These are phyloP conservation scores for Tolypocladium capitatum DNA, from an alignment of 2,329 filamentous ascomycete species.

Conservation along the genomic window DNA sequence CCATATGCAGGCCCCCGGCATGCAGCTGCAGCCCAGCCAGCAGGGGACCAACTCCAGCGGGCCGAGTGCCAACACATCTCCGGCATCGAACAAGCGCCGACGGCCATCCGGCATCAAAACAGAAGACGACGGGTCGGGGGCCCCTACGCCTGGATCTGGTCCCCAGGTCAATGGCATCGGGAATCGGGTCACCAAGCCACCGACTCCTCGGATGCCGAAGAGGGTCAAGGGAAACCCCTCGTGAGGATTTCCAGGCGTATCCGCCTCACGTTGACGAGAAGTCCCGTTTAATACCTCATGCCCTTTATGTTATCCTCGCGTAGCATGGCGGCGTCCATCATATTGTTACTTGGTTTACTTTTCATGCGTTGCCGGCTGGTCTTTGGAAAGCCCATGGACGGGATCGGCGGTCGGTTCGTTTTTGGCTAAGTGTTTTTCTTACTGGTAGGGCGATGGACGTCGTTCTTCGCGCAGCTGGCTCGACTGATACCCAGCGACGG, in stretches of 20 bases:
- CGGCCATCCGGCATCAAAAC: slow-evolving; percentile 43
- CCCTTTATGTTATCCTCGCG: slow-evolving; percentile 16
- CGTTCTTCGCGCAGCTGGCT: slow-evolving; percentile 1
- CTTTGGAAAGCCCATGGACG: slow-evolving; percentile 5
- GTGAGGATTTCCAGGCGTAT: slow-evolving; percentile 7
- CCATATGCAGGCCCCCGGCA: slow-evolving; percentile 49
- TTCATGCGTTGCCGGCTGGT: slow-evolving; percentile 10
- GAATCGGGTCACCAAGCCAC: slow-evolving; percentile 38
- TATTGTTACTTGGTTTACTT: slow-evolving; percentile 11
- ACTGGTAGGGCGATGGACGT: not conserved
- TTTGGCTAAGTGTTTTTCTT: slow-evolving; percentile 7
- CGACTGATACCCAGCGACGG: slow-evolving; percentile 8
- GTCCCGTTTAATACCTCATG: slow-evolving; percentile 7
- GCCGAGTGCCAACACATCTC: slow-evolving; percentile 54
- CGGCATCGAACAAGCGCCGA: slow-evolving; percentile 45
- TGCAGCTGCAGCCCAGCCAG: slow-evolving; percentile 55
- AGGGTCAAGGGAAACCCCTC: slow-evolving; percentile 34
- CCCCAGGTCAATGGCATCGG: slow-evolving; percentile 39
- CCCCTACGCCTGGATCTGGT: slow-evolving; percentile 30
- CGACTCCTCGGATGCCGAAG: slow-evolving; percentile 45
- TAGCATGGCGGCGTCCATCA: slow-evolving; percentile 24
- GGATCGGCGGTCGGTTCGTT: slow-evolving; percentile 4
- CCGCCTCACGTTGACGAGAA: not conserved
- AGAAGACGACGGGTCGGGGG: slow-evolving; percentile 39
- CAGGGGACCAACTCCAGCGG: slow-evolving; percentile 54